phyloP scores from a whole-genome alignment of 805 yeast genomes.

The Monosporozyma siamensis region DNA sequence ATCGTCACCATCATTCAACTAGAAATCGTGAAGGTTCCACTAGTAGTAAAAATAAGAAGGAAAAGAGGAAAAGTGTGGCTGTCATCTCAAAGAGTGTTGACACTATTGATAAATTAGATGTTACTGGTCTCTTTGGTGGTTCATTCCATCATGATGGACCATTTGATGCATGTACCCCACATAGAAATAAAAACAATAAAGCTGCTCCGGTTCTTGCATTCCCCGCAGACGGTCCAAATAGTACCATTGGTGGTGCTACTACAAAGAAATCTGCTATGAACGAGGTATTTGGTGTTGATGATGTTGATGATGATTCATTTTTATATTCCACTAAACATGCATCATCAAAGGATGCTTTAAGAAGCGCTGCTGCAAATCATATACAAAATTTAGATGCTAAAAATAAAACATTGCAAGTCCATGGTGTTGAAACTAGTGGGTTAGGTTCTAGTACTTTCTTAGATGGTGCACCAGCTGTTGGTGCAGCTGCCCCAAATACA shows the following conservation, averaged over 20 bases:
- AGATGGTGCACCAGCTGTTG: conserved; percentile 88
- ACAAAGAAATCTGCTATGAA: conserved; percentile 58
- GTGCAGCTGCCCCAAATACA: conserved; percentile 9
- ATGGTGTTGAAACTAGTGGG: conserved; percentile 81
- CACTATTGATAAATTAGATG: conserved; percentile 91
- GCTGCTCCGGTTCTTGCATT: conserved; percentile 92
- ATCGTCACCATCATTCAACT: conserved; percentile 9
- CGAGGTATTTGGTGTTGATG: conserved; percentile 62
- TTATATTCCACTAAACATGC: conserved; percentile 5
- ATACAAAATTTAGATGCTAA: conserved; percentile 65
- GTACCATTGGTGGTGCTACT: conserved; percentile 40
- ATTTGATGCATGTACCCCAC: conserved; percentile 96
- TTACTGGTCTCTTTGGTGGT: conserved; percentile 87
- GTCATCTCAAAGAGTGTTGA: conserved; percentile 65
- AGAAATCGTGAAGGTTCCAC: neutral
- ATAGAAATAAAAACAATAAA: conserved; percentile 66
- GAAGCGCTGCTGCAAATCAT: conserved; percentile 36
- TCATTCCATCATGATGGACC: conserved; percentile 99
- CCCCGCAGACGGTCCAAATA: conserved; percentile 90
- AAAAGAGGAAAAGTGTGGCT: conserved; percentile 35
- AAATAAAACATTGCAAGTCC: conserved; percentile 59
- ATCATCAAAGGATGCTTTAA: conserved; percentile 36
- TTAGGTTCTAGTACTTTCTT: conserved; percentile 86
- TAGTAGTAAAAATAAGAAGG: conserved; percentile 9
- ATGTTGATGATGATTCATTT: conserved; percentile 36